A percentile compares a stretch with the other conserved stretches of the same genome.
Evolutionary conservation across 176 grass and related monocot genomes (phyloP).

Genomic region (Oryza nivara): DNA sequence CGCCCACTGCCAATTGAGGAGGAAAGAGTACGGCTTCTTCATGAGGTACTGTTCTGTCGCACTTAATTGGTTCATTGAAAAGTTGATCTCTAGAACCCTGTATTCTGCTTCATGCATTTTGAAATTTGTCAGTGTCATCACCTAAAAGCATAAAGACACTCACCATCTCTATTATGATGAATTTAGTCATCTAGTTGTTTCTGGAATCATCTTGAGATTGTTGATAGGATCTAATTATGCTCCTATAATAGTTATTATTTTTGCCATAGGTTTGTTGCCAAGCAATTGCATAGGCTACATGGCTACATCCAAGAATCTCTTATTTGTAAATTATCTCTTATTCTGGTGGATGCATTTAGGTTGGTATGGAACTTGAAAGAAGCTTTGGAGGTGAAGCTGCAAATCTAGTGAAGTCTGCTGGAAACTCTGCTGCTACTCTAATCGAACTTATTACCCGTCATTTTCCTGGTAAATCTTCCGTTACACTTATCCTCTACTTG

Average conservation of each 20-base stretch:
- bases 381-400: slow-evolving; percentile 76
- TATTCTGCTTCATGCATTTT: background rate
- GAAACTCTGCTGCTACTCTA: slow-evolving; percentile 8
- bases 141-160: background rate
- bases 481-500: background rate
- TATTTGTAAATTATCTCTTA: slow-evolving; percentile 14
- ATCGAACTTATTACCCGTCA: slow-evolving; percentile 46
- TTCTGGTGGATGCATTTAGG: slow-evolving; percentile 47
- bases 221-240: background rate
- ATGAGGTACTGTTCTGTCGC: slow-evolving; percentile 62
- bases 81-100: background rate
- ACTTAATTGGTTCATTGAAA: background rate
- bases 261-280: background rate
- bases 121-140: background rate
- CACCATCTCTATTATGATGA: background rate
- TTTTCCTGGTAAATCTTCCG: slow-evolving; percentile 71
- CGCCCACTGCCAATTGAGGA: slow-evolving; percentile 87
- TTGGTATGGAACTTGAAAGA: slow-evolving; percentile 79
- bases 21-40: slow-evolving; percentile 83
- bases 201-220: background rate
- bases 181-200: slow-evolving; percentile 5
- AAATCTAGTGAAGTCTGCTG: slow-evolving; percentile 82
- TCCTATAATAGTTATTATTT: background rate
- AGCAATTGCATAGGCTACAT: background rate
- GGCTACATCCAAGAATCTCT: background rate